Evolutionary conservation across 1,139 yeast species (phyloP).

Genomic region (Torulaspora globosa): DNA sequence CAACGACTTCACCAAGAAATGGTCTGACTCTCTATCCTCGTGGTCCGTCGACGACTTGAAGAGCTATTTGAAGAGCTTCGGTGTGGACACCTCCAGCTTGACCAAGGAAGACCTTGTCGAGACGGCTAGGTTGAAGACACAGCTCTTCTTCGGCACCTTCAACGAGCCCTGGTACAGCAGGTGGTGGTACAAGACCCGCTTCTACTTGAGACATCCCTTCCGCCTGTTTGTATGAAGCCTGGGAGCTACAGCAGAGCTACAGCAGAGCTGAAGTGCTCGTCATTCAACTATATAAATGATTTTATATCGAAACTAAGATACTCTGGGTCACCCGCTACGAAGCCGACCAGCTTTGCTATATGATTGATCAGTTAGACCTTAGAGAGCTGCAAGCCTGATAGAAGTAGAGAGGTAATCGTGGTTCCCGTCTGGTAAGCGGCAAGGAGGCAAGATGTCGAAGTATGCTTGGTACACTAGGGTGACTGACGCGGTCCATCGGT

Average conservation of each 20-base stretch:
- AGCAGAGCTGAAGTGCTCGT: neutral
- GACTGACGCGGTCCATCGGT: slow-evolving; percentile 79
- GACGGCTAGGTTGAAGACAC: slow-evolving; percentile 47
- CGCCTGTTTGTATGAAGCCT: slow-evolving; percentile 4
- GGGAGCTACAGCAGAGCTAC: neutral
- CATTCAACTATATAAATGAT: neutral
- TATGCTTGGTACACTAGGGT: slow-evolving; percentile 71
- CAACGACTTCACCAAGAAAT: slow-evolving; percentile 26
- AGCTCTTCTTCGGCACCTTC: slow-evolving; percentile 37
- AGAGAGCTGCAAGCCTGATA: neutral
- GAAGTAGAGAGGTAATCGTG: neutral
- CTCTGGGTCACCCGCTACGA: neutral
- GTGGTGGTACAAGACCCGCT: slow-evolving; percentile 13
- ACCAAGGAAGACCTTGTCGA: slow-evolving; percentile 46
- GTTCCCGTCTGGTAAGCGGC: neutral
- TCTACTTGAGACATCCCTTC: slow-evolving; percentile 8
- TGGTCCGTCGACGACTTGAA: slow-evolving; percentile 56
- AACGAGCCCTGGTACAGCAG: slow-evolving; percentile 27
- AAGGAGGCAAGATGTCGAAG: slow-evolving; percentile 39
- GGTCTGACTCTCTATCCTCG: slow-evolving; percentile 42
- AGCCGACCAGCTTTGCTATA: neutral
- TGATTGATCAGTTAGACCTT: neutral
- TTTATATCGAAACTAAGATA: neutral
- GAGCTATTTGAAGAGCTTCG: slow-evolving; percentile 51
- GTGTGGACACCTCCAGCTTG: slow-evolving; percentile 42